A percentile compares a stretch with the other conserved stretches of the same genome.
Evolutionary conservation across 2,329 filamentous ascomycete genomes (phyloP).

Genomic region (Ophiostoma himal-ulmi): DNA sequence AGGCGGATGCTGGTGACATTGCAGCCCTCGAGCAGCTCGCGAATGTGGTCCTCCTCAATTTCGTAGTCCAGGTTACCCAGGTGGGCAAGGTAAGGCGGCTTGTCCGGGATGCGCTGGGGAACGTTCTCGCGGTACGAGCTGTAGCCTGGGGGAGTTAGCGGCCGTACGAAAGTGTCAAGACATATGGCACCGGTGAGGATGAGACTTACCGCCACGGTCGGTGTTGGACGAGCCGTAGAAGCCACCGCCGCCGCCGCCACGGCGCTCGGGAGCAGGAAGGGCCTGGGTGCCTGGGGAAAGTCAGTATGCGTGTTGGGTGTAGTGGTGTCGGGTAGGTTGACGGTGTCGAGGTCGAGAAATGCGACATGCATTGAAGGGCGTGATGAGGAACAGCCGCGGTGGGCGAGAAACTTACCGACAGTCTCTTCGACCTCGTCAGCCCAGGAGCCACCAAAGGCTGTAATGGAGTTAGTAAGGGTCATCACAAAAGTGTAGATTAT

Average conservation of each 20-base stretch:
- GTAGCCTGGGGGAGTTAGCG: slow-evolving; percentile 14
- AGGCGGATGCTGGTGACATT: slow-evolving; percentile 87
- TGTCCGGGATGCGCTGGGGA: slow-evolving; percentile 69
- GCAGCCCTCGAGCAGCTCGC: slow-evolving; percentile 78
- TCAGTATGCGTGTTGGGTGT: background rate
- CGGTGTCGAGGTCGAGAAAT: background rate
- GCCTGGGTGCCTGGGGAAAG: slow-evolving; percentile 49
- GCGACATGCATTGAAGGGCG: background rate
- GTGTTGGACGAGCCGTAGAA: slow-evolving; percentile 28
- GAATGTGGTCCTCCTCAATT: slow-evolving; percentile 74
- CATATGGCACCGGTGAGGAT: background rate
- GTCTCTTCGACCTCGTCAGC: slow-evolving; percentile 97
- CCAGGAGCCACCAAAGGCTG: slow-evolving; percentile 72
- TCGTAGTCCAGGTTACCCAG: slow-evolving; percentile 96
- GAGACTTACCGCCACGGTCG: slow-evolving; percentile 26
- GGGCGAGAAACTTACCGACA: slow-evolving; percentile 54
- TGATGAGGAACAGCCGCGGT: slow-evolving; percentile 3
- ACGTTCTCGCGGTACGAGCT: slow-evolving; percentile 59
- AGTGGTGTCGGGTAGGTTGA: background rate
- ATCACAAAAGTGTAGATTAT: background rate
- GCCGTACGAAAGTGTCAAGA: background rate
- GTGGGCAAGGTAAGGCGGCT: slow-evolving; percentile 92
- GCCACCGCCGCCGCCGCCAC: slow-evolving; percentile 32
- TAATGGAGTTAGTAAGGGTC: slow-evolving; percentile 13
- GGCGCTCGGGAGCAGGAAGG: slow-evolving; percentile 47